Evolutionary conservation across 1,284 basidiomycete species (phyloP).

Genomic region (Hemileia vastatrix): DNA sequence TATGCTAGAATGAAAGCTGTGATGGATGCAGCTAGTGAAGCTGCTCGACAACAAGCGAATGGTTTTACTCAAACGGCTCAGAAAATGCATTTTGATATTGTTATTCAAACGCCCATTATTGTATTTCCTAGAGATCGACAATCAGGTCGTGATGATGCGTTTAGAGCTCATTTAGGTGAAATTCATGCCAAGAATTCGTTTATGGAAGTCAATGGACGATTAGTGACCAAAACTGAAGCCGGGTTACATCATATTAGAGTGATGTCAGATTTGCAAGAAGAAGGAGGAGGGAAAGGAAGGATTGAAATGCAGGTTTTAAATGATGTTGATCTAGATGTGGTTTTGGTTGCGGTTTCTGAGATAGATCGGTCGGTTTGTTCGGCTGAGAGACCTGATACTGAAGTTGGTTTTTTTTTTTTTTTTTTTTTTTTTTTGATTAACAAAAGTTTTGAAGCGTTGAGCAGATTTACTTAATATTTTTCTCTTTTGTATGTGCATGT

Average conservation of each 20-base stretch:
- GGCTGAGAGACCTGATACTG: slow-evolving; percentile 35
- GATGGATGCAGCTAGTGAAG: slow-evolving; percentile 90
- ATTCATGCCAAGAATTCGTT: slow-evolving; percentile 74
- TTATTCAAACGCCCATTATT: slow-evolving; percentile 85
- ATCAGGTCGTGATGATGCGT: slow-evolving; percentile 59
- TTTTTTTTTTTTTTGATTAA: not conserved
- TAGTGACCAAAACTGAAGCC: slow-evolving; percentile 59
- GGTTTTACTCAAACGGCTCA: slow-evolving; percentile 57
- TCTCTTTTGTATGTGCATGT: no score
- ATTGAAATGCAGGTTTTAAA: slow-evolving; percentile 73
- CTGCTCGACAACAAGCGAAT: slow-evolving; percentile 73
- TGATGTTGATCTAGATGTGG: slow-evolving; percentile 70
- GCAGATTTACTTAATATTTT: no score
- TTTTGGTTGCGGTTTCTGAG: slow-evolving; percentile 57
- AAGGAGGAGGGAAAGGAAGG: slow-evolving; percentile 48
- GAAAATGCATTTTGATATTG: slow-evolving; percentile 81
- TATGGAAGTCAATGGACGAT: slow-evolving; percentile 50
- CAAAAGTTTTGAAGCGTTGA: no score
- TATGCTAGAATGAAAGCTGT: slow-evolving; percentile 67
- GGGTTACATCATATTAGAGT: slow-evolving; percentile 78
- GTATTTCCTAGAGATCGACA: slow-evolving; percentile 68
- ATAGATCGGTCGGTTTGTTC: slow-evolving; percentile 46
- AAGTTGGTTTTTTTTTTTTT: slow-evolving; percentile 24
- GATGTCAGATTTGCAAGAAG: slow-evolving; percentile 57
- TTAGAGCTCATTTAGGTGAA: slow-evolving; percentile 80